Evolutionary conservation across 2,329 filamentous ascomycete genomes (phyloP), one percentile per base, ranked within the genome.

Genomic region (Periglandula ipomoeae): DNA sequence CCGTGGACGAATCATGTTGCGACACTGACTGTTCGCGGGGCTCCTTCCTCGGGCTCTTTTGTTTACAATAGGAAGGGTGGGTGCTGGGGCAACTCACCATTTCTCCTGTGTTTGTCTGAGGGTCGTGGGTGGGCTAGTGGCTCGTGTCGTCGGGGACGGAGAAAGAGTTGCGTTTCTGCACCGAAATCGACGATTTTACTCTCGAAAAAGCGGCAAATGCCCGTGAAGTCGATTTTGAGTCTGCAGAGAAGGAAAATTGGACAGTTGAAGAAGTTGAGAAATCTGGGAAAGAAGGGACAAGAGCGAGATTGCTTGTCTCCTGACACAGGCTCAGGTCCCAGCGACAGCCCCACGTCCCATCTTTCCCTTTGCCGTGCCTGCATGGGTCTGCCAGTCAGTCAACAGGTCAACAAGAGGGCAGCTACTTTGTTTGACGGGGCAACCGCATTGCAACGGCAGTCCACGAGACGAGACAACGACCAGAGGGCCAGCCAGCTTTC

Each of bases 71-170:
- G 47, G 43, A 24, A 45, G 5, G 27, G 43, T 27, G 44, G 50
- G 50, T 52, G 47, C 44, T 44, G 47, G 35, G 46, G 50, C 44
- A 52, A 48, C 50, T 52, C 44, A 52, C 50, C 50, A 52, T 52
- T 41, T 45, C 22, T 39, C n/a, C 17, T 23, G 10, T 19, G 39
- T 23, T 11, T 34, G n/a, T 47, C 22, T 11, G 44, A 39, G 20
- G 17, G 4, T 42, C 11, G 24, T 15, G 13, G n/a, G 35, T 24
- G 23, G 41, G 15, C 22, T 19, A 13, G 23, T 20, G 34, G 44
- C 6, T 4, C 23, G 34, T 7, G 17, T 30, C 9, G 34, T 39
- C 23, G 32, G 13, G 32, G 15, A 35, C 37, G 37, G 17, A 19
- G 15, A 22, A n/a, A 6, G n/a, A 24, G 23, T 15, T 38, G 34